Percentiles rank a stretch among this genome's conserved stretches.
Conservation (phyloP, 192 early-diverging fungal species). For the Coemansia sp. region DNA sequence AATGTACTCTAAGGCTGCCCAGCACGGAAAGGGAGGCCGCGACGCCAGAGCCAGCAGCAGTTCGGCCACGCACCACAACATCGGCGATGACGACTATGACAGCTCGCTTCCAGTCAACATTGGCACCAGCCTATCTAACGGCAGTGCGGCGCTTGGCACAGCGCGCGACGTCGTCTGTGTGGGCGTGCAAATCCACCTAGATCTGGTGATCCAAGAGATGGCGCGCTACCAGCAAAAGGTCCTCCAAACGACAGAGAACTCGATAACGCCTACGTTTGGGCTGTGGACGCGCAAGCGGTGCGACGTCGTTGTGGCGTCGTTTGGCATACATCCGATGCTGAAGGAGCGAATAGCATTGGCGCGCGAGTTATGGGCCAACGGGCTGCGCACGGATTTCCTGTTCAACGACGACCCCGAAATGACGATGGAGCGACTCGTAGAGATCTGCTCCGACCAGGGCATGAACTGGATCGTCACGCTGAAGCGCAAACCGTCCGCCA, state of each 20-base stretch:
- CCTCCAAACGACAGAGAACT: conserved; percentile 19
- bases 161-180: conserved; percentile 59
- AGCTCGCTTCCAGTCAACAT: conserved; percentile 11
- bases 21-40: background rate
- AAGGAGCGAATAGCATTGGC: conserved; percentile 76
- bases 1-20: conserved; percentile 19
- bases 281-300: conserved; percentile 64
- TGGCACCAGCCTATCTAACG: conserved; percentile 41
- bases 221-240: conserved; percentile 59
- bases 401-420: conserved; percentile 70
- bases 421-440: conserved; percentile 64
- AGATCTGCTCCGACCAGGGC: conserved; percentile 62
- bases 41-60: background rate
- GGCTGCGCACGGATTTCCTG: conserved; percentile 77
- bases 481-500: conserved; percentile 42
- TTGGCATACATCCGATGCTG: conserved; percentile 65
- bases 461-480: conserved; percentile 82
- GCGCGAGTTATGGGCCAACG: conserved; percentile 74
- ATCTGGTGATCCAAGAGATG: conserved; percentile 65
- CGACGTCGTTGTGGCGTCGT: conserved; percentile 79
- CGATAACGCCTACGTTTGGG: conserved; percentile 47
- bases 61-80: background rate
- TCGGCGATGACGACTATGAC: too few species aligned
- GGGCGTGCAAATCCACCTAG: conserved; percentile 81
- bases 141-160: conserved; percentile 38